phyloP scores from a whole-genome alignment of 2,329 filamentous ascomycete species.

The Zymoseptoria tritici region DNA sequence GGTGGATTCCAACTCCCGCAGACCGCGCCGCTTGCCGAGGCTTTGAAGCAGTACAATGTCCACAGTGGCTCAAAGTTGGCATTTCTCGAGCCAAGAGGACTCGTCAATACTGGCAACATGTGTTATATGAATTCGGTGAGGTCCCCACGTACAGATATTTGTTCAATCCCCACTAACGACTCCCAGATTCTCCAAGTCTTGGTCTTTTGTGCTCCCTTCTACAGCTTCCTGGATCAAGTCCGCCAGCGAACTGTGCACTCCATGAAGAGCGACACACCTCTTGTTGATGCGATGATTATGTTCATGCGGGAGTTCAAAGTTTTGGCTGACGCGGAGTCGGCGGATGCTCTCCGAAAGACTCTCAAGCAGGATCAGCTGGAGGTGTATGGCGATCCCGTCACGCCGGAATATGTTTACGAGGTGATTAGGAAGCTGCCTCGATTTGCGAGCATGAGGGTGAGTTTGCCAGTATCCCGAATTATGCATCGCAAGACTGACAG shows the following conservation, averaged over 20 bases:
- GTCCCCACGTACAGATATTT: too few relatives aligned
- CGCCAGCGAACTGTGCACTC: slow-evolving; percentile 76
- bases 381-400: slow-evolving; percentile 84
- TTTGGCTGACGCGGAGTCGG: slow-evolving; percentile 68
- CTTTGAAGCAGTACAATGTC: slow-evolving; percentile 65
- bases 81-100: slow-evolving; percentile 84
- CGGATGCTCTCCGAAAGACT: slow-evolving; percentile 63
- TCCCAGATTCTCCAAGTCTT: slow-evolving; percentile 84
- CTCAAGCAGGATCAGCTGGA: slow-evolving; percentile 80
- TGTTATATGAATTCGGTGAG: slow-evolving; percentile 99
- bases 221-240: slow-evolving; percentile 83
- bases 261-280: slow-evolving; percentile 89
- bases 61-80: slow-evolving; percentile 58
- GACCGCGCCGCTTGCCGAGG: slow-evolving; percentile 60
- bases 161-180: too few relatives aligned
- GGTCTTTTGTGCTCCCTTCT: slow-evolving; percentile 89
- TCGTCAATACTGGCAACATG: slow-evolving; percentile 97
- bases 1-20: slow-evolving; percentile 35
- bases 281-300: slow-evolving; percentile 94
- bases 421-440: slow-evolving; percentile 78
- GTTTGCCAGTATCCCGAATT: slow-evolving; percentile 26
- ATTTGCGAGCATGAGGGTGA: slow-evolving; percentile 85
- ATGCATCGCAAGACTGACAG: slow-evolving; percentile 16
- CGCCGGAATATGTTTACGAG: slow-evolving; percentile 90
- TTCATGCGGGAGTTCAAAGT: slow-evolving; percentile 89